Conservation (phyloP, 2,329 filamentous ascomycete genomes). For the Aspergillus ustus region DNA sequence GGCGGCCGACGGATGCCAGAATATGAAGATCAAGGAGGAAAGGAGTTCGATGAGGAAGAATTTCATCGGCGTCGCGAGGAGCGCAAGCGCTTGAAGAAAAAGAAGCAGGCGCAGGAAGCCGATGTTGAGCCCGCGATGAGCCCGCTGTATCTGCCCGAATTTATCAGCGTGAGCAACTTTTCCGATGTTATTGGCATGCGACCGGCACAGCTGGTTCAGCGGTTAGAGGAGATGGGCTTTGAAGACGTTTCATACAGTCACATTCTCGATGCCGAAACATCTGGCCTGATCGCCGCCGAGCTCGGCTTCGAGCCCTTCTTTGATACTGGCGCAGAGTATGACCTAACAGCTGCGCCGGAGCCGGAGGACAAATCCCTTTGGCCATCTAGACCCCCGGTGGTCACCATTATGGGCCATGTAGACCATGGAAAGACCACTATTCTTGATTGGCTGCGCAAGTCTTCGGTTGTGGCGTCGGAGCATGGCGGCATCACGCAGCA, state of each 20-base stretch:
- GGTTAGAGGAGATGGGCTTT: conserved; percentile 85
- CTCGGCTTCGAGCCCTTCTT: conserved; percentile 89
- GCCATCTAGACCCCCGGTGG: conserved; percentile 82
- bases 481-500: conserved; percentile 98
- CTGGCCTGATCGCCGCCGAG: conserved; percentile 86
- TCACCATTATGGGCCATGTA: conserved; percentile 99
- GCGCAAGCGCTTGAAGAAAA: conserved; percentile 47
- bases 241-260: conserved; percentile 82
- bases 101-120: conserved; percentile 43
- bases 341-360: conserved; percentile 72
- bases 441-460: conserved; percentile 89
- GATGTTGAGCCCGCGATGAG: conserved; percentile 51
- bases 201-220: conserved; percentile 70
- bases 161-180: conserved; percentile 84
- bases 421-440: conserved; percentile 98
- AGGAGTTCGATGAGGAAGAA: conserved; percentile 44
- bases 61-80: conserved; percentile 39
- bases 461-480: conserved; percentile 86
- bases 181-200: conserved; percentile 75
- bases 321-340: conserved; percentile 63
- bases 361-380: conserved; percentile 70
- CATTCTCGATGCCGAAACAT: conserved; percentile 87
- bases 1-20: conserved; percentile 30
- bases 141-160: conserved; percentile 81
- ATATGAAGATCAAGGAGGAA: conserved; percentile 33